Evolutionary conservation across 805 yeast genomes (phyloP).

Genomic region (Yamadazyma akitaensis): DNA sequence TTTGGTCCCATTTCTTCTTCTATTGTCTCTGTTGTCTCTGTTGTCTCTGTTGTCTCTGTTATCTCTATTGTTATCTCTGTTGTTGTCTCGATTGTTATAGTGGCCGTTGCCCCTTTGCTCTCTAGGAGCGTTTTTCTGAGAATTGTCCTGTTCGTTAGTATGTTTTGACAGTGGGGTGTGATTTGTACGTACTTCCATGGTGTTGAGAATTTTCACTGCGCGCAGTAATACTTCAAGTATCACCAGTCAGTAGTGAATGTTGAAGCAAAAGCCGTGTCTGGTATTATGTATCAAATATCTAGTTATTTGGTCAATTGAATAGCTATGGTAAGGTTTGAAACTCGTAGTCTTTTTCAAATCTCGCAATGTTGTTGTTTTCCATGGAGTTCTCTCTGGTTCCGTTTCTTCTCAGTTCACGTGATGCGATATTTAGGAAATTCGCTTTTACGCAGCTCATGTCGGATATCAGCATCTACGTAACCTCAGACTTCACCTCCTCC

Average conservation of each 20-base stretch:
- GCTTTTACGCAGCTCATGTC: slow-evolving; percentile 15
- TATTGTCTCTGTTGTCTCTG: slow-evolving; percentile 13
- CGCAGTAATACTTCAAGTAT: neutral
- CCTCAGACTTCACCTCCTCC: slow-evolving; percentile 65
- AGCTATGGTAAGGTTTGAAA: no score
- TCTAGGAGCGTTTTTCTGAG: neutral
- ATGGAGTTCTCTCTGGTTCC: no score
- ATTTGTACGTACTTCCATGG: slow-evolving; percentile 5
- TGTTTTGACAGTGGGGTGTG: neutral
- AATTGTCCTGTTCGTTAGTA: neutral
- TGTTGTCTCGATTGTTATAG: neutral
- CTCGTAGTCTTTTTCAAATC: no score
- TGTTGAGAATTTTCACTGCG: slow-evolving; percentile 3
- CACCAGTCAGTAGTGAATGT: neutral
- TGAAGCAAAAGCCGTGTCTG: no score
- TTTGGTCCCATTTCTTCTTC: slow-evolving; percentile 22
- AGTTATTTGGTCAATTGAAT: no score
- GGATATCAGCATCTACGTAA: slow-evolving; percentile 53
- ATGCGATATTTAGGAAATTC: neutral
- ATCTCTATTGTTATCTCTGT: neutral
- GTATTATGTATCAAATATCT: no score
- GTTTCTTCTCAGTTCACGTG: neutral
- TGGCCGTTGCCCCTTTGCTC: neutral
- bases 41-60: slow-evolving; percentile 1
- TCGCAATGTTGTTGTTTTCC: no score